Percentiles rank a stretch among this genome's conserved stretches.
Evolutionary conservation across 2,329 filamentous ascomycete genomes (phyloP).

Genomic region (Hypoxylon sp.): DNA sequence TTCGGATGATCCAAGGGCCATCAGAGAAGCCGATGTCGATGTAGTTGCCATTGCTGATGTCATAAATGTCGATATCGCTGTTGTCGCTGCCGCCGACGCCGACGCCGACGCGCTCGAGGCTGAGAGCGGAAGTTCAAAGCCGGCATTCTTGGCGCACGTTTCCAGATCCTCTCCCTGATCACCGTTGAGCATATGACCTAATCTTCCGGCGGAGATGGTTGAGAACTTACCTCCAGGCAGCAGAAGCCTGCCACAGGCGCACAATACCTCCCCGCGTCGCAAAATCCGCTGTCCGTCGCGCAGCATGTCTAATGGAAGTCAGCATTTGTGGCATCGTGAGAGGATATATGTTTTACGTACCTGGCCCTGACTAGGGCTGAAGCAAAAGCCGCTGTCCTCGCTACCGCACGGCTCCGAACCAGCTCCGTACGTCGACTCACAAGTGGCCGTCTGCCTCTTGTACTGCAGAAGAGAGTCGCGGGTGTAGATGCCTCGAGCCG

Average conservation of each 20-base stretch:
- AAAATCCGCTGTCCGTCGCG: slow-evolving; percentile 51
- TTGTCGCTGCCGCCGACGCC: slow-evolving; percentile 13
- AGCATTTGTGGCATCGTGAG: slow-evolving; percentile 15
- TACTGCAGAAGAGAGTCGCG: slow-evolving; percentile 30
- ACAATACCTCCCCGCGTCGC: slow-evolving; percentile 52
- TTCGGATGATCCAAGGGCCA: background rate
- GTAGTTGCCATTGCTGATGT: slow-evolving; percentile 8
- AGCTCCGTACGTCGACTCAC: slow-evolving; percentile 51
- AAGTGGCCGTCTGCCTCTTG: slow-evolving; percentile 48
- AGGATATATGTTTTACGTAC: slow-evolving; percentile 40
- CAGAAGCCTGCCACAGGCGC: slow-evolving; percentile 55
- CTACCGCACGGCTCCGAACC: slow-evolving; percentile 51
- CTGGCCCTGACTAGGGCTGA: slow-evolving; percentile 51
- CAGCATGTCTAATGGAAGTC: slow-evolving; percentile 52
- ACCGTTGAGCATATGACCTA: slow-evolving; percentile 31
- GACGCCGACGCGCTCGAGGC: slow-evolving; percentile 23
- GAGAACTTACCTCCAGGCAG: slow-evolving; percentile 52
- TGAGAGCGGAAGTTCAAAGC: slow-evolving; percentile 48
- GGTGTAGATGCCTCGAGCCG: slow-evolving; percentile 42
- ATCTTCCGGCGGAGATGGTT: background rate
- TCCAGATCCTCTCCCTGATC: slow-evolving; percentile 51
- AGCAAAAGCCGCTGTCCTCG: slow-evolving; percentile 50
- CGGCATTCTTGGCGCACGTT: slow-evolving; percentile 52
- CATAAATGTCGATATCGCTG: background rate
- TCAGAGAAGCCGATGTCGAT: slow-evolving; percentile 3